Evolutionary conservation across 495 filamentous ascomycete species (phyloP), one percentile per base, ranked within the genome.

Genomic region (Penicillium desertorum): DNA sequence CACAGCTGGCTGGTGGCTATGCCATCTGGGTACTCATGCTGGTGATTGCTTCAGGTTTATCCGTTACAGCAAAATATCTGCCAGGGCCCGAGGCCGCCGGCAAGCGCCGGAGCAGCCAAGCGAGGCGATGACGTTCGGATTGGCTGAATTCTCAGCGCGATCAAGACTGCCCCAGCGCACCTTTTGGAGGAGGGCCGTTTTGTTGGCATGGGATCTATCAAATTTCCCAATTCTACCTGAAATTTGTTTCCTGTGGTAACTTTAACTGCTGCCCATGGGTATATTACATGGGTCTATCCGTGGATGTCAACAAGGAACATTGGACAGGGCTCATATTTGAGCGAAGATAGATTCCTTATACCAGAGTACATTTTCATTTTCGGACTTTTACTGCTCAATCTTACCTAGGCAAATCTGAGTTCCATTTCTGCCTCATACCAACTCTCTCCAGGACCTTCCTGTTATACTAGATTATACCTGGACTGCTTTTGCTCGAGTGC

Each of bases 11-110:
- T 1, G 68, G 73, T 45, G 87, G 86, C 0, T 82, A 89, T 61
- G 72, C 87, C 10, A 81, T 86, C 45, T 91, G 87, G 87, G 61
- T 84, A n/a, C 59, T 88, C 17, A 42, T 88, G 59, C 57, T 80
- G 23, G 16, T 74, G 0, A 34, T 85, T 32, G 81, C 79, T 16
- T n/a, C 68, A 12, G 76, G 65, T 1, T 75, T 82, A 25, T 76
- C 72, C 2, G 58, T 80, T 4, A 61, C 71, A 4, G 70, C 79
- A 17, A 70, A 69, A 44, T 81, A 68, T 19, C 61, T 88, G 36
- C 65, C 65, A 5, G 65, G 62, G 43, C 56, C 57, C 11, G n/a
- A 25, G 14, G 29, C 46, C 12, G 14, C 17, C 6, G 44, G 29
- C 10, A 62, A 62, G 43, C 50, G 43, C 20, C 53, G 39, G 4